These are phyloP conservation scores for Hypoxylon lienhwacheense DNA, from an alignment of 495 filamentous ascomycete genomes.

Conservation along the genomic window DNA sequence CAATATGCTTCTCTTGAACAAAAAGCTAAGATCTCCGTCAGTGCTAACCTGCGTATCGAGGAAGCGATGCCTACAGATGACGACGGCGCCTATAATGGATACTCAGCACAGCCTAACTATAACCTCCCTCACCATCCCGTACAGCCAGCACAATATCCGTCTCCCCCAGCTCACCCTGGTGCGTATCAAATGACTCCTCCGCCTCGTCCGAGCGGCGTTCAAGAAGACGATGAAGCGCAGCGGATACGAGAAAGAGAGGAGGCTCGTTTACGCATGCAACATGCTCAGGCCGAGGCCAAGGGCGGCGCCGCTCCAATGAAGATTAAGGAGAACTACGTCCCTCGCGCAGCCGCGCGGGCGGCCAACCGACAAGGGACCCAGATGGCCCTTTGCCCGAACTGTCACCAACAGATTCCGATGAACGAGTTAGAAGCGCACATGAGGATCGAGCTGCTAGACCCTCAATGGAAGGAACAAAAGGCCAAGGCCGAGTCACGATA, in stretches of 20 bases:
- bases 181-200: conserved; percentile 40
- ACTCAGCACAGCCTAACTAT: conserved; percentile 47
- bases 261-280: conserved; percentile 70
- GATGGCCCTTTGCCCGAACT: conserved; percentile 89
- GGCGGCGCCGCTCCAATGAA: conserved; percentile 76
- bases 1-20: conserved; percentile 94
- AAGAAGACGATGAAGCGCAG: conserved; percentile 68
- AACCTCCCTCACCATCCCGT: conserved; percentile 39
- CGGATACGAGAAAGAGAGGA: conserved; percentile 68
- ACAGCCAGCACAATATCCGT: conserved; percentile 36
- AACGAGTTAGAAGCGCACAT: conserved; percentile 92
- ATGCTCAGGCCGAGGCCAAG: conserved; percentile 76
- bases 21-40: conserved; percentile 84
- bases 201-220: conserved; percentile 36
- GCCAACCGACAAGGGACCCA: conserved; percentile 63
- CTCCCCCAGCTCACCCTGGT: conserved; percentile 42
- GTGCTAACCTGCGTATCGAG: conserved; percentile 81
- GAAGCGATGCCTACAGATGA: conserved; percentile 90
- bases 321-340: conserved; percentile 90
- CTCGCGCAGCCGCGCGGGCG: conserved; percentile 72
- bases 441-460: conserved; percentile 93
- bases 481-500: conserved; percentile 82
- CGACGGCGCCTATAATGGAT: conserved; percentile 59
- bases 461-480: conserved; percentile 93
- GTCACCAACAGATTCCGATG: conserved; percentile 82